These are phyloP conservation scores for Neoboletus brunneissimus DNA, from an alignment of 768 basidiomycete species.

Conservation along the genomic window DNA sequence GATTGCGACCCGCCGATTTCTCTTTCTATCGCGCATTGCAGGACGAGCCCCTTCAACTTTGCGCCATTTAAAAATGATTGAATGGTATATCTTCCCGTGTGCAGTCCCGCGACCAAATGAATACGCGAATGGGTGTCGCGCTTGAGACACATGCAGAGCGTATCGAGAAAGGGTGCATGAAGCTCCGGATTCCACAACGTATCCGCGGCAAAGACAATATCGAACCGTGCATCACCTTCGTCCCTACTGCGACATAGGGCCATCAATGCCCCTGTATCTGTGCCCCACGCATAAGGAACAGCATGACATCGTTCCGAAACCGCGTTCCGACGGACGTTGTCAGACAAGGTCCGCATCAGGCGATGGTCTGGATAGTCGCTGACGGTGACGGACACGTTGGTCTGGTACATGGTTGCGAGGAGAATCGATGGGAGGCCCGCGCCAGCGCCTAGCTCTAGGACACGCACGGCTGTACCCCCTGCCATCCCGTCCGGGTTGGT, in stretches of 20 bases:
- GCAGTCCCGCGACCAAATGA: conserved; percentile 70
- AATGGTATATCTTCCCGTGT: conserved; percentile 74
- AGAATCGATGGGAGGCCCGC: conserved; percentile 73
- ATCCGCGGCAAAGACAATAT: conserved; percentile 70
- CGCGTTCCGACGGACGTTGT: conserved; percentile 54
- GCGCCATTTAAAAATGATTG: conserved; percentile 49
- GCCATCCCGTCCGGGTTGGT: not conserved
- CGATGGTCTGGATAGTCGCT: conserved; percentile 72
- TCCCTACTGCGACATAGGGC: conserved; percentile 5
- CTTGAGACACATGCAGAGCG: conserved; percentile 48
- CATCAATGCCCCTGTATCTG: conserved; percentile 35
- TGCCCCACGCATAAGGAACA: conserved; percentile 65
- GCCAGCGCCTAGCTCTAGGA: conserved; percentile 76
- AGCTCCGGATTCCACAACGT: conserved; percentile 73
- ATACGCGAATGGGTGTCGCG: conserved; percentile 45
- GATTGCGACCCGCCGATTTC: conserved; percentile 38
- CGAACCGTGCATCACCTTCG: conserved; percentile 42
- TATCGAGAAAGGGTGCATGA: conserved; percentile 52
- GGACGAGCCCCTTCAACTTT: conserved; percentile 39
- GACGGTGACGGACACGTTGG: conserved; percentile 42
- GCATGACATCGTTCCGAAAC: conserved; percentile 48
- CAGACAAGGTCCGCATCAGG: conserved; percentile 54
- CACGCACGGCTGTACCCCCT: conserved; percentile 20
- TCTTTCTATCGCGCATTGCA: conserved; percentile 48
- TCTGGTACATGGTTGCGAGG: conserved; percentile 49